Evolutionary conservation across 2,329 filamentous ascomycete genomes (phyloP), one percentile per base, ranked within the genome.

Genomic region (Penicillium sclerotigenum): DNA sequence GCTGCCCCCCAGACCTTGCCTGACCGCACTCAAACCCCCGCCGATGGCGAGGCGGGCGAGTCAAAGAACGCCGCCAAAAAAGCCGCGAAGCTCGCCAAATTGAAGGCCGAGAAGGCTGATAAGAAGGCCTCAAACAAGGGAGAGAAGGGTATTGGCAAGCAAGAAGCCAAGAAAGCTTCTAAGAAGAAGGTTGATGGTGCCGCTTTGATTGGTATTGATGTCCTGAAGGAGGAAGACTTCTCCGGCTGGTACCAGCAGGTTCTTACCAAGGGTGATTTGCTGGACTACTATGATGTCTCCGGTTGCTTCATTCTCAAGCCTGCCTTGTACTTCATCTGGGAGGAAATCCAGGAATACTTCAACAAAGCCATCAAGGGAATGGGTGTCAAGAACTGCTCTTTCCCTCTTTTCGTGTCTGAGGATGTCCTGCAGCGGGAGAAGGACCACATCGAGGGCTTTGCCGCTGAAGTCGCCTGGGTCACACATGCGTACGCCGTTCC

Each of bases 221-320:
- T 89, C 58, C 82, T 83, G 61, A 97, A 97, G 77, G 81, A 87
- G 47, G 87, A 89, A 46, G 91, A 97, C 77, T 94, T 99, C 73
- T 83, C 90, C 48, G 86, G 87, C 76, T 99, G 94, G 94, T 99
- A 99, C 77, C 91, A 96, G 78, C 93, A 99, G 78, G 90, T 97
- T 59, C 88, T 99, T 55, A 87, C 92, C 71, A 99, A 99, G 83
- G 90, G 91, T 67, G 91, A 97, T 73, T 90, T 99, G 88, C 87
- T 97, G 68, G 92, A 96, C 71, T 99, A 97, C 83, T 97, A 97
- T 71, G 89, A 96, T 78, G 93, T 97, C 59, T 90, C 92, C n/a
- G 90, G 92, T 47, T 97, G 95, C 80, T 97, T 96, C 76, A 94
- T 97, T 73, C 83, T 96, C 74, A 92, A 90, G 77, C 85, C 86